Percentiles rank a stretch among this genome's conserved stretches.
Evolutionary conservation across 1,284 basidiomycete genomes (phyloP).

Genomic region (Ustilago nuda): DNA sequence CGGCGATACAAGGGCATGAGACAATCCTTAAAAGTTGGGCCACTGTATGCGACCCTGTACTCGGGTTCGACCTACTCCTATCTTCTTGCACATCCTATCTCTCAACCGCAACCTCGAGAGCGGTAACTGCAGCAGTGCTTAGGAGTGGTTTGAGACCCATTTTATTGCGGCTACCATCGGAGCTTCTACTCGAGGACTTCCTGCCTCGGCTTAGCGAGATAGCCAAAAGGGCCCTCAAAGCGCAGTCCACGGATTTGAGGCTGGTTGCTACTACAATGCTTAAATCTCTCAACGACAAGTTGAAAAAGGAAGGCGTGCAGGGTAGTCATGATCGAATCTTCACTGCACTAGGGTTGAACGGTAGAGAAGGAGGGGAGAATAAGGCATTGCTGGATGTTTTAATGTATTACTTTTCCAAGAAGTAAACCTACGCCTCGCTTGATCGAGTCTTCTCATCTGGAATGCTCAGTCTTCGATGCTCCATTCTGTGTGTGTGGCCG

Average conservation of each 20-base stretch:
- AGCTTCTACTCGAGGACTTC: constrained; percentile 56
- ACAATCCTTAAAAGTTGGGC: constrained; percentile 30
- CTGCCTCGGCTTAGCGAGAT: constrained; percentile 20
- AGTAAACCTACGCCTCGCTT: constrained; percentile 2
- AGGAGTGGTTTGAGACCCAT: constrained; percentile 24
- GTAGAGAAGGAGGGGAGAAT: not conserved
- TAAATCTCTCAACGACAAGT: constrained; percentile 25
- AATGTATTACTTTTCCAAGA: constrained; percentile 49
- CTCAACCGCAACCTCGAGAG: not conserved
- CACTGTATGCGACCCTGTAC: constrained; percentile 35
- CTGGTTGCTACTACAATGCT: constrained; percentile 26
- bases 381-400: constrained; percentile 47
- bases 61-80: constrained; percentile 41
- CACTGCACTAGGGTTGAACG: constrained; percentile 17
- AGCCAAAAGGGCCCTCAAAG: not conserved
- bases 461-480: too few relatives aligned
- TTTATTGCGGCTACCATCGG: constrained; percentile 40
- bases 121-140: constrained; percentile 3
- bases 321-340: constrained; percentile 33
- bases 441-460: too few relatives aligned
- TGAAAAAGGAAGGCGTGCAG: not conserved
- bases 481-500: too few relatives aligned
- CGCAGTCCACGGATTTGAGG: constrained; percentile 5
- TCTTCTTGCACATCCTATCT: not conserved
- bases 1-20: constrained; percentile 34